phyloP scores from a whole-genome alignment of 371 early-diverging fungal species.

The Polyrhizophydium stewartii region DNA sequence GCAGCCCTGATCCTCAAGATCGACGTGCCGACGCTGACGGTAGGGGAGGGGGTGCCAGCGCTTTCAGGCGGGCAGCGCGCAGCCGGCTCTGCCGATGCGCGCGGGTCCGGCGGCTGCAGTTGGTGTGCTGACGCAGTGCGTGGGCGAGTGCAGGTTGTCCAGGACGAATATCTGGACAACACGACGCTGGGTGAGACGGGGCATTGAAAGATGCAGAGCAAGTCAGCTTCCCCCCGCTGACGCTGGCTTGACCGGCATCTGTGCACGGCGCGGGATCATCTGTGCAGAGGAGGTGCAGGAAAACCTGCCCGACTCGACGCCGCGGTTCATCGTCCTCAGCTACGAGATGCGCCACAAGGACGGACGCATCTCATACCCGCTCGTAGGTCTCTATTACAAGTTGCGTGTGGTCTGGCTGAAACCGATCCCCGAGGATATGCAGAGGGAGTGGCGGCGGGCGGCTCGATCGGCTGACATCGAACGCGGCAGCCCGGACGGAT shows the following conservation, averaged over 20 bases:
- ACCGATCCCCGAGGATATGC: too few relatives aligned
- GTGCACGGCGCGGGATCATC: background rate
- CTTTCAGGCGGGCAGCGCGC: too few relatives aligned
- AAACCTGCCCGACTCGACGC: conserved; percentile 31
- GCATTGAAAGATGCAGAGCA: background rate
- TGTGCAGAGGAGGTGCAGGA: conserved; percentile 19
- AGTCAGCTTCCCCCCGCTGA: background rate
- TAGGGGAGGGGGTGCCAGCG: too few relatives aligned
- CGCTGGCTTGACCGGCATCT: background rate
- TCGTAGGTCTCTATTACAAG: conserved; percentile 16
- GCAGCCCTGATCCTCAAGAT: conserved; percentile 27
- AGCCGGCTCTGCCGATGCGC: too few relatives aligned
- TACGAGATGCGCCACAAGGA: conserved; percentile 30
- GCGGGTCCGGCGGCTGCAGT: too few relatives aligned
- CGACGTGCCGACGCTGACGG: conserved; percentile 15
- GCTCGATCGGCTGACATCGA: too few relatives aligned
- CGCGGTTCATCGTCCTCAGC: conserved; percentile 30
- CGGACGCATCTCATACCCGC: conserved; percentile 32
- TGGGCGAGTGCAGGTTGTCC: conserved; percentile 2
- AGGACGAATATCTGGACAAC: conserved; percentile 7
- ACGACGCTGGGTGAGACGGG: conserved; percentile 10
- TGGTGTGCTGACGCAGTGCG: too few relatives aligned
- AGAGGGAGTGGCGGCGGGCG: too few relatives aligned
- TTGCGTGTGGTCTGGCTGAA: too few relatives aligned
- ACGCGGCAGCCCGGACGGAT: conserved; percentile 6